A percentile compares a stretch with the other conserved stretches of the same genome.
Conservation (phyloP, 106 monocot genomes). For the Platanthera zijinensis region DNA sequence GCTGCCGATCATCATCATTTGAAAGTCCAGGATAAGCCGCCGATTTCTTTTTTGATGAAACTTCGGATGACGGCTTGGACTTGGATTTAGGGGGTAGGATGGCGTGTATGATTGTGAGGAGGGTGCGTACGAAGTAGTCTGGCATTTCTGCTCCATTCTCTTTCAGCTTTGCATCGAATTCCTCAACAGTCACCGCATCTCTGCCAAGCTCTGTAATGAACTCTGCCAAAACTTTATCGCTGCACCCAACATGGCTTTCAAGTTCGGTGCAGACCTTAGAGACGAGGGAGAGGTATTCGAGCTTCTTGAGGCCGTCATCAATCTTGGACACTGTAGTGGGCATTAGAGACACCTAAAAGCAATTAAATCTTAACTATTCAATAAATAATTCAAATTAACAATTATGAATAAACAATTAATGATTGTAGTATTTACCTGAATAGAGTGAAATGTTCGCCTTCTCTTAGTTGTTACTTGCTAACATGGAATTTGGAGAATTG, state of each 20-base stretch:
- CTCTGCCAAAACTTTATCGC: conserved; percentile 84
- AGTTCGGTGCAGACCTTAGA: conserved; percentile 88
- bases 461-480: too few relatives aligned
- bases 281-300: conserved; percentile 80
- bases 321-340: background rate
- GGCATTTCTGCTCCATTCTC: conserved; percentile 81
- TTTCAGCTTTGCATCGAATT: conserved; percentile 76
- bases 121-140: conserved; percentile 84
- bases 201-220: conserved; percentile 85
- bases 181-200: conserved; percentile 39
- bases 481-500: too few relatives aligned
- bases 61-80: conserved; percentile 2
- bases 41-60: conserved; percentile 1
- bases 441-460: too few relatives aligned
- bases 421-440: too few relatives aligned
- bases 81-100: conserved; percentile 58
- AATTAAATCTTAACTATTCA: too few relatives aligned
- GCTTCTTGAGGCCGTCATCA: conserved; percentile 43
- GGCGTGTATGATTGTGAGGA: conserved; percentile 90
- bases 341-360: background rate
- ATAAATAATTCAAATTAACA: too few relatives aligned
- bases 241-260: conserved; percentile 50
- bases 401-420: too few relatives aligned
- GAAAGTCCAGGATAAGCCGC: conserved; percentile 43
- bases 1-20: conserved; percentile 48